phyloP scores from a whole-genome alignment of 1,284 basidiomycete genomes.

The Apiotrichum gracile region DNA sequence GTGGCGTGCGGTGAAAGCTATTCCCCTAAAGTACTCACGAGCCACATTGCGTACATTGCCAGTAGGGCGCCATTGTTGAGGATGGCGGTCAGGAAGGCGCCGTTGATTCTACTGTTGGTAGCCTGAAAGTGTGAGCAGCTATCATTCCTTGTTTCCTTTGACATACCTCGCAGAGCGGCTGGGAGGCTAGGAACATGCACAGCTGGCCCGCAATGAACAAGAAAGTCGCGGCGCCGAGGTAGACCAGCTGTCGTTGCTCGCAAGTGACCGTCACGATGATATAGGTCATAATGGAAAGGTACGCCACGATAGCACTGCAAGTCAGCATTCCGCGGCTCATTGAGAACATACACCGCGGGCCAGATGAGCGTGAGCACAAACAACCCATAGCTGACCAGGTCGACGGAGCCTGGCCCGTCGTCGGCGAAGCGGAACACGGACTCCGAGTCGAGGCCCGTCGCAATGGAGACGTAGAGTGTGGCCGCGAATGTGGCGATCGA shows the following conservation, averaged over 20 bases:
- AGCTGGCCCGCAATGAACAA: conserved; percentile 70
- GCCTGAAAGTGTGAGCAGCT: conserved; percentile 47
- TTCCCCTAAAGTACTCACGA: too few species aligned
- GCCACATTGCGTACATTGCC: conserved; percentile 71
- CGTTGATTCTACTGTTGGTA: conserved; percentile 63
- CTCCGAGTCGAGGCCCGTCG: conserved; percentile 63
- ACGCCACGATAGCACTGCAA: conserved; percentile 59
- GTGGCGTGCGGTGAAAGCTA: too few species aligned
- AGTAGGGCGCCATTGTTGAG: conserved; percentile 58
- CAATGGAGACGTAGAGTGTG: conserved; percentile 71
- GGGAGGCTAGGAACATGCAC: conserved; percentile 67
- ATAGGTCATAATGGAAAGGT: conserved; percentile 65
- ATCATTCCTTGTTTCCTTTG: not conserved
- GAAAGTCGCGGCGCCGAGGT: conserved; percentile 51
- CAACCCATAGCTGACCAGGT: conserved; percentile 60
- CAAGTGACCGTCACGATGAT: conserved; percentile 64
- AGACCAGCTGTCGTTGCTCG: conserved; percentile 49
- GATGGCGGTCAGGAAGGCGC: conserved; percentile 69
- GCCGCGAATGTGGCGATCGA: conserved; percentile 59
- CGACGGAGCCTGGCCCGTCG: conserved; percentile 25
- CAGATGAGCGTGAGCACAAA: conserved; percentile 76
- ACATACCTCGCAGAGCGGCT: conserved; percentile 67
- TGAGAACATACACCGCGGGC: conserved; percentile 63
- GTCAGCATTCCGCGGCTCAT: not conserved
- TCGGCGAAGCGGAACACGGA: conserved; percentile 58